phyloP scores from a whole-genome alignment of 345 rosid species.

The Leavenworthia alabamica region DNA sequence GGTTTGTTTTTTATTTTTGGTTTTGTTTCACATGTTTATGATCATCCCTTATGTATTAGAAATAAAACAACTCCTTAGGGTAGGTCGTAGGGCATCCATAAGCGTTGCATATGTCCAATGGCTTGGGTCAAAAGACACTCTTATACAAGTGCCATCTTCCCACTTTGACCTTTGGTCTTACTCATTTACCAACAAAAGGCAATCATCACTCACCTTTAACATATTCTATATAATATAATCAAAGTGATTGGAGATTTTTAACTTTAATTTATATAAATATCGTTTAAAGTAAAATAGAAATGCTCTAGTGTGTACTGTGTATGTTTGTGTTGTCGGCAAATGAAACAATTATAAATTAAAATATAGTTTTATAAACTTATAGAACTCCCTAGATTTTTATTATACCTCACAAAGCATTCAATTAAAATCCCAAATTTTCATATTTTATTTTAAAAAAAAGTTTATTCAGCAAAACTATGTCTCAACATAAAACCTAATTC shows the following conservation, averaged over 20 bases:
- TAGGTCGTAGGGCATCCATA: too few relatives aligned
- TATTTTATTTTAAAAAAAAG: too few relatives aligned
- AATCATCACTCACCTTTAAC: neutral
- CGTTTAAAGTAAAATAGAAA: too few relatives aligned
- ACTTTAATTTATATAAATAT: neutral
- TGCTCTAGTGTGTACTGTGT: too few relatives aligned
- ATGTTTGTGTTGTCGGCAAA: too few relatives aligned
- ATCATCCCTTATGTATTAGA: neutral
- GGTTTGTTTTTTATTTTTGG: too few relatives aligned
- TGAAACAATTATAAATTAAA: too few relatives aligned
- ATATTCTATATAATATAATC: neutral
- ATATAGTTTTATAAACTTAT: too few relatives aligned
- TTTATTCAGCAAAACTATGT: neutral
- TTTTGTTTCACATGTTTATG: too few relatives aligned
- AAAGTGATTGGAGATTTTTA: neutral
- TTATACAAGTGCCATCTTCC: neutral
- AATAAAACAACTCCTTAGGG: neutral
- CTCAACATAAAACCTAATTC: too few relatives aligned
- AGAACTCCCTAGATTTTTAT: neutral
- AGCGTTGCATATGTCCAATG: conserved; percentile 8
- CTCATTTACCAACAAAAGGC: conserved; percentile 11
- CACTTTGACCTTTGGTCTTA: conserved; percentile 25
- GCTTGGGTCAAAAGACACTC: conserved; percentile 9
- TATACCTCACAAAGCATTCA: neutral
- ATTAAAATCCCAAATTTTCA: too few relatives aligned